Percentiles rank a stretch among this genome's conserved stretches.
Evolutionary conservation across 2,329 filamentous ascomycete genomes (phyloP).

Genomic region (Colletotrichum aenigma): DNA sequence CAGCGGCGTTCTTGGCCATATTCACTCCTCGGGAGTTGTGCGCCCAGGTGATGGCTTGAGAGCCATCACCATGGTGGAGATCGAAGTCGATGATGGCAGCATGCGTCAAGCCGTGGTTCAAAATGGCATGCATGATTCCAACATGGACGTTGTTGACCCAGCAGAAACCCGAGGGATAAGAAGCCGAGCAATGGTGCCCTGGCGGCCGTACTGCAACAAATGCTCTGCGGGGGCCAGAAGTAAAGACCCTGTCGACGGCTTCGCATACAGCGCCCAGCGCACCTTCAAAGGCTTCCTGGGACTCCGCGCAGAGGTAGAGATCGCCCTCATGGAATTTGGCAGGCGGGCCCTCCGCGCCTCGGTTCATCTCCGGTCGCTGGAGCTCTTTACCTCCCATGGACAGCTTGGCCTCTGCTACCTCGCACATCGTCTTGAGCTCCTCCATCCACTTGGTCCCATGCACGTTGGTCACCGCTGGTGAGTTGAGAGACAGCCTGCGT

Average conservation of each 20-base stretch:
- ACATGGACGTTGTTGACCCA: conserved; percentile 99
- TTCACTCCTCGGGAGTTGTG: conserved; percentile 75
- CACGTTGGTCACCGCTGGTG: conserved; percentile 83
- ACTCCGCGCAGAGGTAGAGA: conserved; percentile 87
- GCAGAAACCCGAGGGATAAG: conserved; percentile 92
- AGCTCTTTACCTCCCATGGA: conserved; percentile 81
- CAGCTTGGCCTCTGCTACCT: conserved; percentile 77
- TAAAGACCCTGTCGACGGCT: conserved; percentile 85
- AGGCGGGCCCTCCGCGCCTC: conserved; percentile 45
- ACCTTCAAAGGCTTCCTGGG: conserved; percentile 85
- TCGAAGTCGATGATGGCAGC: conserved; percentile 94
- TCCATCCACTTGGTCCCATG: conserved; percentile 95
- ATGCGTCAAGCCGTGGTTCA: conserved; percentile 86
- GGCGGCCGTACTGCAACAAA: conserved; percentile 94
- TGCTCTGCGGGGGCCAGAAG: conserved; percentile 69
- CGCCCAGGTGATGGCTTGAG: conserved; percentile 90
- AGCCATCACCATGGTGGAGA: conserved; percentile 93
- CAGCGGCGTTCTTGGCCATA: conserved; percentile 71
- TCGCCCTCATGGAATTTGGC: conserved; percentile 83
- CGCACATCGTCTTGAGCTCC: conserved; percentile 85
- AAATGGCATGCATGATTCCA: conserved; percentile 88
- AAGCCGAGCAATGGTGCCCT: conserved; percentile 92
- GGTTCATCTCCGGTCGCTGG: conserved; percentile 67
- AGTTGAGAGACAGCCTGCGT: conserved; percentile 72
- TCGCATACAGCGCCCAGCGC: conserved; percentile 93